phyloP scores from a whole-genome alignment of 2,329 filamentous ascomycete species.

The Septoria petroselini region DNA sequence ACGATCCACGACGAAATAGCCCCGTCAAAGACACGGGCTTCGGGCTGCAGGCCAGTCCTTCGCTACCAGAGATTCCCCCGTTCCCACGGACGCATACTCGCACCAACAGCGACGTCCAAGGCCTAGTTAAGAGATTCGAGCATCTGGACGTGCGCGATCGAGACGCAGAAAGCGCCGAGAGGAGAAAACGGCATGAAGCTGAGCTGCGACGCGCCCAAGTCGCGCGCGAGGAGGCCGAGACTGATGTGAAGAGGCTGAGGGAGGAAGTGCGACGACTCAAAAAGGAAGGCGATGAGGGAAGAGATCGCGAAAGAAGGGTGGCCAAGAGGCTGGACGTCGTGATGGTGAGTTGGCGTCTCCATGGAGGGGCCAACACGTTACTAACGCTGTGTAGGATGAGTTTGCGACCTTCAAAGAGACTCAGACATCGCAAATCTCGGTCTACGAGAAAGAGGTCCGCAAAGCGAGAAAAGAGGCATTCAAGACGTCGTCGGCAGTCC shows the following conservation, averaged over 20 bases:
- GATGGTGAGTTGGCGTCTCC: conserved; percentile 55
- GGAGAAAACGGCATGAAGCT: conserved; percentile 44
- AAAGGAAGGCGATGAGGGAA: conserved; percentile 62
- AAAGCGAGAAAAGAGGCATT: conserved; percentile 69
- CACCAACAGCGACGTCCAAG: conserved; percentile 59
- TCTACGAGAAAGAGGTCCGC: conserved; percentile 73
- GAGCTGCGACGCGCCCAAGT: conserved; percentile 46
- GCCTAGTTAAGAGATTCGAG: conserved; percentile 68
- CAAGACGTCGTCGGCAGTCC: conserved; percentile 66
- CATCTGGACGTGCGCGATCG: conserved; percentile 56
- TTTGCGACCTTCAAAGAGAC: conserved; percentile 67
- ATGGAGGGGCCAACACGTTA: conserved; percentile 6
- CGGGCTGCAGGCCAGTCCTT: conserved; percentile 30
- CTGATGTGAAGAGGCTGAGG: conserved; percentile 61
- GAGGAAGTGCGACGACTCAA: conserved; percentile 59
- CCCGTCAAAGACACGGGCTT: conserved; percentile 19
- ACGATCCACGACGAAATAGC: conserved; percentile 25
- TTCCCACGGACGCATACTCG: conserved; percentile 42
- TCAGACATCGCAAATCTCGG: conserved; percentile 33
- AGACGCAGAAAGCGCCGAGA: conserved; percentile 41
- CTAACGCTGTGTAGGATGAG: conserved; percentile 55
- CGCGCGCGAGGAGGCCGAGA: conserved; percentile 63
- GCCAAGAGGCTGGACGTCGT: conserved; percentile 65
- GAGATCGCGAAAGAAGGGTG: conserved; percentile 63
- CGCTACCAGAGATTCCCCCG: conserved; percentile 34